A percentile compares a stretch with the other conserved stretches of the same genome.
Evolutionary conservation across 148 eudicot genomes (phyloP).

Genomic region (Heliosperma pusillum): DNA sequence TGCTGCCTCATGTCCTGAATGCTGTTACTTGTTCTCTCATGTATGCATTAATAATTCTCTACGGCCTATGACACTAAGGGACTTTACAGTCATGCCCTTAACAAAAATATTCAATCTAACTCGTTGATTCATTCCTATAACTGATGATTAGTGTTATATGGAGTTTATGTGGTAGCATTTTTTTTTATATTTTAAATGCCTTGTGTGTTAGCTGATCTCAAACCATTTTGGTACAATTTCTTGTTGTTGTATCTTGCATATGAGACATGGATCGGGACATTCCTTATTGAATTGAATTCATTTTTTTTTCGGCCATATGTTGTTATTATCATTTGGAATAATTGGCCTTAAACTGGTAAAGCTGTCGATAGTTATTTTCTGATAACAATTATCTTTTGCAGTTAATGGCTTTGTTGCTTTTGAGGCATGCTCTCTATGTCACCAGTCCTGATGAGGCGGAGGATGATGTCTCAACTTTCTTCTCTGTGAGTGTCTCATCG

Average conservation of each 20-base stretch:
- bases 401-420: conserved; percentile 73
- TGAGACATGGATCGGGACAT: neutral
- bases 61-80: neutral
- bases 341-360: neutral
- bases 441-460: conserved; percentile 58
- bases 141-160: neutral
- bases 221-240: neutral
- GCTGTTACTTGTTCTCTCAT: neutral
- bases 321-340: too few relatives aligned
- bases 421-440: conserved; percentile 69
- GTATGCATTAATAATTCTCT: neutral
- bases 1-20: neutral
- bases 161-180: neutral
- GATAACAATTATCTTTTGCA: conserved; percentile 26
- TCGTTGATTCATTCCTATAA: neutral
- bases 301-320: neutral
- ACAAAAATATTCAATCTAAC: neutral
- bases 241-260: neutral
- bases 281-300: neutral
- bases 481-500: conserved; percentile 51
- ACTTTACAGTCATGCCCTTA: neutral
- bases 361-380: neutral
- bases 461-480: conserved; percentile 65
- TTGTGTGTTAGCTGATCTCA: neutral
- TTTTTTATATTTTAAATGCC: neutral